phyloP scores from a whole-genome alignment of 495 filamentous ascomycete species.

The Neurospora sp. region DNA sequence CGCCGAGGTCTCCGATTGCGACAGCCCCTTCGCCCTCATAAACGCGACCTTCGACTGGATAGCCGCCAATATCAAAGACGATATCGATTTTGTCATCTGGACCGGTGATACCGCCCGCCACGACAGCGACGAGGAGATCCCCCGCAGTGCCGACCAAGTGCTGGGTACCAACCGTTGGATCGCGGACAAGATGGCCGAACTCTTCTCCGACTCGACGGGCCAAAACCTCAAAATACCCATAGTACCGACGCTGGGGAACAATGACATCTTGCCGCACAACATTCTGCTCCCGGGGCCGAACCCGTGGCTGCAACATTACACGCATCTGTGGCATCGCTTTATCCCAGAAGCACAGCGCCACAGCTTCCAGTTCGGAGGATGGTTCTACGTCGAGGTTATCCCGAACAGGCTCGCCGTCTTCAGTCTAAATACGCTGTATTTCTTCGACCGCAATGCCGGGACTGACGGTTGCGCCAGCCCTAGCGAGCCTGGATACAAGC shows the following conservation, averaged over 20 bases:
- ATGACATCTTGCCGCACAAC: constrained; percentile 95
- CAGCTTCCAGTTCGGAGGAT: constrained; percentile 82
- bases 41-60: constrained; percentile 93
- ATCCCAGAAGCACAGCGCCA: constrained; percentile 92
- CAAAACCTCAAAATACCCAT: constrained; percentile 63
- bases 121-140: constrained; percentile 80
- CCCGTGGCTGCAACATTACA: constrained; percentile 62
- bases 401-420: constrained; percentile 79
- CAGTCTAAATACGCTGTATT: constrained; percentile 94
- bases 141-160: constrained; percentile 64
- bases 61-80: constrained; percentile 65
- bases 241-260: constrained; percentile 88
- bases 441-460: constrained; percentile 83
- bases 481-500: constrained; percentile 79
- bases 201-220: constrained; percentile 48
- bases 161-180: constrained; percentile 62
- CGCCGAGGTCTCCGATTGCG: constrained; percentile 78
- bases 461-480: constrained; percentile 76
- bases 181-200: constrained; percentile 61
- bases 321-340: constrained; percentile 68
- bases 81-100: constrained; percentile 94
- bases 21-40: constrained; percentile 67
- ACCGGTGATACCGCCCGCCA: constrained; percentile 94
- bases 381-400: constrained; percentile 89
- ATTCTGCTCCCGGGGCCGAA: constrained; percentile 82